Evolutionary conservation across 1,284 basidiomycete genomes (phyloP), one percentile per base, ranked within the genome.

Genomic region (Tilletiopsis washingtonensis): DNA sequence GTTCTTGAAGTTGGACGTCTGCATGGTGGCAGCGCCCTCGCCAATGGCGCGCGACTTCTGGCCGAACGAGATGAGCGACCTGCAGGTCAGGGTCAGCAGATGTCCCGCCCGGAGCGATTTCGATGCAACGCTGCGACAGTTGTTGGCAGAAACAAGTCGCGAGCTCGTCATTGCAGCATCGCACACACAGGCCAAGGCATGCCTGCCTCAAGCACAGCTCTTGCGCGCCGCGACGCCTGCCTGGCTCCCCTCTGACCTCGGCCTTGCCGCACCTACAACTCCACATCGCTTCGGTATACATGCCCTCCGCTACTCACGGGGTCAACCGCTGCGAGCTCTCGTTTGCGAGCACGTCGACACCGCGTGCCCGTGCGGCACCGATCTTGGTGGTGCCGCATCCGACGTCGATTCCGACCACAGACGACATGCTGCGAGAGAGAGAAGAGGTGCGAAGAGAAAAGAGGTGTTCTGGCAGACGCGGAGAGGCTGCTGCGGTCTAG

Each of bases 1-100:
- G 62, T 72, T 72, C 47, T 72, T 72, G 49, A 71, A 72, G 62
- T 72, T 72, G 52, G 66, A 67, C 15, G 68, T 71, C 56, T 72
- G 68, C 40, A 64, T 64, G 26, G 68, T 72, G 40, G 68, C 68
- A 46, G 69, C 69, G 15, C 59, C 56, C 57, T 72, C 69, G 43
- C 69, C 69, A 36, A 72, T 56, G n/a, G 67, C 65, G 55, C 69
- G 61, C 40, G 62, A 58, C 63, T 72, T 72, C 29, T 61, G 61
- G 24, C 69, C 67, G 37, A 72, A 72, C 14, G 69, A 72, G 61
- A 72, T 64, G 40, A 72, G 63, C 17, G 69, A 71, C 4, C 51
- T 53, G 51, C 15, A 32, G 27, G 19, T 15, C 11, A 23, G 23
- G 4, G 40, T n/a, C n/a, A n/a, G n/a, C n/a, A n/a, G n/a, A n/a